These are phyloP conservation scores for Globisporangium rhizosaccharum DNA, from an alignment of 352 stramenopile genomes.

Conservation along the genomic window DNA sequence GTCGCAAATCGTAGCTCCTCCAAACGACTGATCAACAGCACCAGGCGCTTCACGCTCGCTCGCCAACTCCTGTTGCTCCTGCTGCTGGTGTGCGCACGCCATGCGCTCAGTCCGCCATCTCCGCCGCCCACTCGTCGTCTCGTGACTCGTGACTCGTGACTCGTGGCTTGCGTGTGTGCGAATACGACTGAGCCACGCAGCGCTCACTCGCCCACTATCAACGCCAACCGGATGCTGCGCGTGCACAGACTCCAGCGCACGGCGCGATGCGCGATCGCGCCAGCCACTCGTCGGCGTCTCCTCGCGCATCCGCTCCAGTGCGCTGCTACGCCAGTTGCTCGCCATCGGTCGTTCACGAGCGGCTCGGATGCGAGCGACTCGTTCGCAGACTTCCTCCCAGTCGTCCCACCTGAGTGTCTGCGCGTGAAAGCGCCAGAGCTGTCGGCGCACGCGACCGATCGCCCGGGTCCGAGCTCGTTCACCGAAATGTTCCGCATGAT, in stretches of 20 bases:
- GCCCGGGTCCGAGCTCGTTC: conserved; percentile 56
- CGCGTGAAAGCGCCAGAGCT: conserved; percentile 38
- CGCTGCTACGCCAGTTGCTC: background rate
- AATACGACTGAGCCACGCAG: no score
- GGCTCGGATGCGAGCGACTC: background rate
- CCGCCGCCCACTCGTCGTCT: no score
- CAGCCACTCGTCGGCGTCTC: conserved; percentile 4
- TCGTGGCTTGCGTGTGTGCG: no score
- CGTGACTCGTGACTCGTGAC: no score
- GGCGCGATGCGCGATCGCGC: background rate
- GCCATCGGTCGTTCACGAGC: conserved; percentile 1
- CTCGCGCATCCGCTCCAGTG: background rate
- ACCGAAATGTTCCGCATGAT: conserved; percentile 93
- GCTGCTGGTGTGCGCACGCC: no score
- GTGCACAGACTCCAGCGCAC: conserved; percentile 10
- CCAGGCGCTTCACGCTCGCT: no score
- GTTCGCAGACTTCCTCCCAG: conserved; percentile 59
- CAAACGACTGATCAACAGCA: no score
- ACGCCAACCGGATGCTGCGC: conserved; percentile 1
- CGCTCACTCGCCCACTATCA: no score
- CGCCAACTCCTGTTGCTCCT: no score
- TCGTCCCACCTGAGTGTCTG: conserved; percentile 75
- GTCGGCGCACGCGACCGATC: conserved; percentile 12
- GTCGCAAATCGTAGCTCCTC: no score
- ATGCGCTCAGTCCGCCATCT: no score